A percentile compares a stretch with the other conserved stretches of the same genome.
Conservation (phyloP, 257 asterid genomes). For the Primulina eburnea region DNA sequence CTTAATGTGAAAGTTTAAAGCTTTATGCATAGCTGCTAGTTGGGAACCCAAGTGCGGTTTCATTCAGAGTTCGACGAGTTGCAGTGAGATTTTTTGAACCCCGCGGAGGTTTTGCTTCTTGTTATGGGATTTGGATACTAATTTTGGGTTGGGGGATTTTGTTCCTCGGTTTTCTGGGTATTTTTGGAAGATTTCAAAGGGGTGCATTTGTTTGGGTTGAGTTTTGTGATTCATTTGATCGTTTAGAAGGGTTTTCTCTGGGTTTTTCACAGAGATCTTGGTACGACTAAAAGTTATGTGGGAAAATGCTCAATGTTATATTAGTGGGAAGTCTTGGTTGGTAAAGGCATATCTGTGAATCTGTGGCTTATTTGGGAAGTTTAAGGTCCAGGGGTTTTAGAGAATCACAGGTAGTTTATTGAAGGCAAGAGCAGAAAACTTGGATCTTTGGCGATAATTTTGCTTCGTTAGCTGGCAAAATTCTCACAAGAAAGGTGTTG, state of each 20-base stretch:
- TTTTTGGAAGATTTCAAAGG: constrained; percentile 11
- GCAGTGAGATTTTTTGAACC: constrained; percentile 8
- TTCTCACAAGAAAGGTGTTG: constrained; percentile 25
- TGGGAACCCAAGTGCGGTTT: constrained; percentile 26
- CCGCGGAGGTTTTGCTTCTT: constrained; percentile 6
- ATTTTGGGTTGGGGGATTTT: constrained; percentile 23
- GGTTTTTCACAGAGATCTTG: constrained; percentile 41
- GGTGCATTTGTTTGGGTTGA: constrained; percentile 16
- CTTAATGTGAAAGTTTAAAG: constrained; percentile 28
- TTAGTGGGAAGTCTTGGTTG: constrained; percentile 25
- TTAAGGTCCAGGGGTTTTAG: constrained; percentile 27
- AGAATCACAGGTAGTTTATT: constrained; percentile 41
- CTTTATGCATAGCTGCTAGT: constrained; percentile 32
- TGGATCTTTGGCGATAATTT: constrained; percentile 29
- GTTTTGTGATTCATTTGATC: constrained; percentile 23
- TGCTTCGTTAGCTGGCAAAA: constrained; percentile 31
- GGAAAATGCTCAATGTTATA: constrained; percentile 35
- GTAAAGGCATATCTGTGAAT: constrained; percentile 30
- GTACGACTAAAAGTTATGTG: constrained; percentile 32
- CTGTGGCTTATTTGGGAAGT: constrained; percentile 22
- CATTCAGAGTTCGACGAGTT: constrained; percentile 20
- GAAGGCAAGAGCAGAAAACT: constrained; percentile 32
- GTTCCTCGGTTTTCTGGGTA: constrained; percentile 3
- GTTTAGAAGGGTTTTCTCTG: constrained; percentile 17
- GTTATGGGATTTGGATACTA: constrained; percentile 27